A percentile compares a stretch with the other conserved stretches of the same genome.
Conservation (phyloP, 495 filamentous ascomycete species). For the Trichoderma reesei region DNA sequence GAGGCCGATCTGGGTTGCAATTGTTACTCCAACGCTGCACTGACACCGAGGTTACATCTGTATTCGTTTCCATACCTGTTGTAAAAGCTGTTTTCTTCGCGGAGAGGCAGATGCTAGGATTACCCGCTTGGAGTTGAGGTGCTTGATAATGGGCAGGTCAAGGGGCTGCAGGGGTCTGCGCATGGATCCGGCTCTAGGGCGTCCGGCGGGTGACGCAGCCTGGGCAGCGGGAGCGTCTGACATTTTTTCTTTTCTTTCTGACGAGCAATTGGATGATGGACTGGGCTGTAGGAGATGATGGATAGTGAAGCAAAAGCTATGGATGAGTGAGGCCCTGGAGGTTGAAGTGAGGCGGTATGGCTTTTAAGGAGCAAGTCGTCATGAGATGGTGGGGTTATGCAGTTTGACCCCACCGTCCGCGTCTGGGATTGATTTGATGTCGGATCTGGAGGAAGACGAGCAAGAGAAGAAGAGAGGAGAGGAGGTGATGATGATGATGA, state of each 20-base stretch:
- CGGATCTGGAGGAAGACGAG: too few relatives aligned
- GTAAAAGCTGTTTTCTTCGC: slow-evolving; percentile 67
- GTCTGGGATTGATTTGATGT: too few relatives aligned
- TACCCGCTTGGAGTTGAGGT: slow-evolving; percentile 61
- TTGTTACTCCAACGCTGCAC: background rate
- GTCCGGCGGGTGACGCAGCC: slow-evolving; percentile 26
- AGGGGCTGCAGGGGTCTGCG: slow-evolving; percentile 47
- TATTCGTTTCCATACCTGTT: slow-evolving; percentile 30
- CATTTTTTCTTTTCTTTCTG: background rate
- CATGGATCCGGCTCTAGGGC: slow-evolving; percentile 20
- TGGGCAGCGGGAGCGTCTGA: slow-evolving; percentile 22
- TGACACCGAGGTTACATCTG: background rate
- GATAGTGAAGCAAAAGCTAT: background rate
- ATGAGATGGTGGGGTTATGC: slow-evolving; percentile 2
- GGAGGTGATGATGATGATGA: too few relatives aligned
- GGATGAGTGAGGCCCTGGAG: background rate
- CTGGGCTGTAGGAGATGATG: background rate
- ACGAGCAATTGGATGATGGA: background rate
- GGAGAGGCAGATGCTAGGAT: slow-evolving; percentile 87
- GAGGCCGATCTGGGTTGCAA: slow-evolving; percentile 49
- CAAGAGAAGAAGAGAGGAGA: too few relatives aligned
- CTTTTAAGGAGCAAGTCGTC: slow-evolving; percentile 7
- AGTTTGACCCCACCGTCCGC: background rate
- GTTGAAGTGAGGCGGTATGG: slow-evolving; percentile 2
- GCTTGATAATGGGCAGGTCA: slow-evolving; percentile 63